Percentiles rank a stretch among this genome's conserved stretches.
phyloP scores from a whole-genome alignment of 2,329 filamentous ascomycete species.

The Colletotrichum sp. region DNA sequence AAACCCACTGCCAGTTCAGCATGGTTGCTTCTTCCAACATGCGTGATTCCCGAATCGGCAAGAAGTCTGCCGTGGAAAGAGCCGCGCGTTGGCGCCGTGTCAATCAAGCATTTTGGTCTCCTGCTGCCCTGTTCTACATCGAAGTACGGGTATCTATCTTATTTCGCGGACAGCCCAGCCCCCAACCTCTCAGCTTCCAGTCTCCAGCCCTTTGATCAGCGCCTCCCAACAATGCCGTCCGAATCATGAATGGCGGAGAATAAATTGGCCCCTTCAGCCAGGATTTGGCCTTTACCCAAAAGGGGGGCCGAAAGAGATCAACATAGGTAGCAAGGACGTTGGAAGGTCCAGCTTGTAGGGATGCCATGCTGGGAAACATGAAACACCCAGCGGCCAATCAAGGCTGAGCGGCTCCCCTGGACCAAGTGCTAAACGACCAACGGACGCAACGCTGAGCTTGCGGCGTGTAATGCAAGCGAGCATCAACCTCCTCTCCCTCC shows the following conservation, averaged over 20 bases:
- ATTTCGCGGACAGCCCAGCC: neutral
- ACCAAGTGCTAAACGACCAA: neutral
- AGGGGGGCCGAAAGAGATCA: neutral
- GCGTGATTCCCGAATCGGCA: neutral
- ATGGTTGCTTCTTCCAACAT: neutral
- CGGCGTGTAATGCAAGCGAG: conserved; percentile 2
- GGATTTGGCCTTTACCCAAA: neutral
- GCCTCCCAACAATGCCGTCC: neutral
- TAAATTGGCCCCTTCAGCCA: neutral
- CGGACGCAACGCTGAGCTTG: neutral
- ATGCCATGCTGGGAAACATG: conserved; percentile 16
- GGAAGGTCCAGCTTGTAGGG: neutral
- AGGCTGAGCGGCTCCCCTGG: neutral
- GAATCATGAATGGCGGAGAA: neutral
- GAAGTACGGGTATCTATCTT: neutral
- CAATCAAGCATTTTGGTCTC: neutral
- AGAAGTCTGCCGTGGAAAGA: neutral
- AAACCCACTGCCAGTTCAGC: neutral
- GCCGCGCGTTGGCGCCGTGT: neutral
- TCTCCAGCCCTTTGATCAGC: neutral
- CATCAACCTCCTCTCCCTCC: neutral
- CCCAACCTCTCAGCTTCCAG: neutral
- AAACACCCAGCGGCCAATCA: conserved; percentile 19
- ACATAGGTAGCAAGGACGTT: neutral
- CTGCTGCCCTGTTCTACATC: neutral